Percentiles rank a stretch among this genome's conserved stretches.
phyloP scores from a whole-genome alignment of 2,329 filamentous ascomycete species.

The Basipetospora chlamydospora region DNA sequence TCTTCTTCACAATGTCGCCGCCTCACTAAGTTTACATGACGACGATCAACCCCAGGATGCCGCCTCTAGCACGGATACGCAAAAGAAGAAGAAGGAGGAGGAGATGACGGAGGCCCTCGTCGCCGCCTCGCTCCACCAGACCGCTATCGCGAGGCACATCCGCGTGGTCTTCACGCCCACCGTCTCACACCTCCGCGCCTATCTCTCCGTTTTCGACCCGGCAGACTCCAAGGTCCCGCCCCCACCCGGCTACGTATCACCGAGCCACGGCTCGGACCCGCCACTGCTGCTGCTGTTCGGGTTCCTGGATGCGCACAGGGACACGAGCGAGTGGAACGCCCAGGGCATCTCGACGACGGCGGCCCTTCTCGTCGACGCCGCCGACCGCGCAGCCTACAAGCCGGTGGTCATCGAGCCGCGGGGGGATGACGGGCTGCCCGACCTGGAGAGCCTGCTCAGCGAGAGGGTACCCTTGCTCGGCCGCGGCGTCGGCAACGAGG shows the following conservation, averaged over 20 bases:
- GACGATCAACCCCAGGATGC: no score
- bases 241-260: constrained; percentile 17
- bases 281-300: constrained; percentile 49
- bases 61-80: no score
- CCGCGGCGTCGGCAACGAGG: constrained; percentile 31
- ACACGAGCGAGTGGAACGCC: constrained; percentile 60
- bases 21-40: constrained; percentile 10
- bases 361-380: constrained; percentile 48
- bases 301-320: constrained; percentile 48
- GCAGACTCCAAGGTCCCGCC: constrained; percentile 20
- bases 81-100: background rate
- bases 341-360: constrained; percentile 53
- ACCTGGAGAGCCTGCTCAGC: constrained; percentile 25
- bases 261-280: background rate
- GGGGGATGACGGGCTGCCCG: constrained; percentile 13
- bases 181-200: constrained; percentile 63
- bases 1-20: constrained; percentile 32
- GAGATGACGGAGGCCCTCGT: constrained; percentile 25
- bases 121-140: constrained; percentile 50
- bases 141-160: constrained; percentile 54
- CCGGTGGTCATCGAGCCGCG: constrained; percentile 34
- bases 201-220: constrained; percentile 43
- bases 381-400: constrained; percentile 26
- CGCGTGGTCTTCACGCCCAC: constrained; percentile 60
- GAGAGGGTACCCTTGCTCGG: constrained; percentile 44